Evolutionary conservation across 2,329 filamentous ascomycete species (phyloP), one percentile per base, ranked within the genome.

Genomic region (Hypoxylon rubiginosum): DNA sequence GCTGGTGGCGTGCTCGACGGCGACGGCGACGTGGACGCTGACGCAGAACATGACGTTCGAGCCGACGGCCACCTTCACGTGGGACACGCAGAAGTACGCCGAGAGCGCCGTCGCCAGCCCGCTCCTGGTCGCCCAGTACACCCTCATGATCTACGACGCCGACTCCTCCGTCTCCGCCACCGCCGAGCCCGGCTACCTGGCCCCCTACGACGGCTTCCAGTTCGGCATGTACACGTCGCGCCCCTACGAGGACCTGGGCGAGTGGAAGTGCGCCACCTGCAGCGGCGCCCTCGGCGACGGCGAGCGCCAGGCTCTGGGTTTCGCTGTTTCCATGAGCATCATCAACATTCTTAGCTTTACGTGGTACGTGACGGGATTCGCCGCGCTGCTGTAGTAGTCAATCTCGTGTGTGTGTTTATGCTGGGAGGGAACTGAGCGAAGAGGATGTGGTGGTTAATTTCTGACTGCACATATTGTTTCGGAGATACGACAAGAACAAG

Each of bases 31-130:
- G 1, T 90, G 86, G 80, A 90, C 88, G 15, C 80, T 91, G 48
- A 88, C 88, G 2, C 80, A 82, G 74, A 91, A 91, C 80, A 89
- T 89, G 85, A 86, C 85, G 0, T 88, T 85, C 62, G 76, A 81
- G 64, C 82, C 83, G 17, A 80, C 80, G 4, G 85, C 79, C 43
- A 78, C 81, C 21, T 88, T 83, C 72, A 84, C 83, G 7, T 91
- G 88, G 88, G 86, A 90, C 73, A 88, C 87, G 2, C 80, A 77
- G 24, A 77, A 75, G 4, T 85, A 83, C 72, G 79, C 88, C 68
- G 78, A 79, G n/a, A 81, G 82, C 50, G 75, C 82, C 32, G 77
- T 82, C 1, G 75, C 79, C 11, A 76, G 79, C 51, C 86, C 84
- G 34, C 80, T 90, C 45, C 76, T 84, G 41, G 84, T 83, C 0